Evolutionary conservation across 768 basidiomycete species (phyloP), one percentile per base, ranked within the genome.

Genomic region (Lepiota venenata): DNA sequence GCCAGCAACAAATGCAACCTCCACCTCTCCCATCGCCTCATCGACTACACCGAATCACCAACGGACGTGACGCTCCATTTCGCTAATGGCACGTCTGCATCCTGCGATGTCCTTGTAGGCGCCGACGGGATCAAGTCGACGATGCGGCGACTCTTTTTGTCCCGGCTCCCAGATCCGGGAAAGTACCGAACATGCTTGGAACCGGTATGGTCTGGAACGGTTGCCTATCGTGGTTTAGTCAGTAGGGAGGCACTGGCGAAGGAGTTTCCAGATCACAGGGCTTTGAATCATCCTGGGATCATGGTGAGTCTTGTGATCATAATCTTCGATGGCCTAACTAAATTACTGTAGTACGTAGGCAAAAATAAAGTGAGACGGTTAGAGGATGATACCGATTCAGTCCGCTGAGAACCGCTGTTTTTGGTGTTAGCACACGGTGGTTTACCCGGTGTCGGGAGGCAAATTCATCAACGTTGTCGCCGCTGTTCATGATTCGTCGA

Each of bases 381-480:
- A 41, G 16, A 42, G 16, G 27, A n/a, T 47, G 32, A n/a, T 47
- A 32, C 20, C 35, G 16, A 44, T 32, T 36, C 14, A 25, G 11
- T 27, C 14, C 16, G 38, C 7, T 14, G 21, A 39, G 35, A 25
- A 32, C 29, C 3, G 21, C n/a, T 35, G 15, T 5, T 27, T 35
- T 25, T 18, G 11, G 21, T 21, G 5, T 12, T 40, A 82, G 81
- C 72, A 75, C 61, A 50, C 78, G 16, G 66, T 82, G 8, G 68
- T 66, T 1, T 82, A 82, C 63, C 72, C 79, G 0, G 74, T 83
- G 12, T 72, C 78, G 2, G 66, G 70, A 43, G 78, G 77, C n/a
- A 68, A 66, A 45, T 63, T 70, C n/a, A 64, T 83, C 50, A 83
- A 80, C 56, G 62, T 82, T 25, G 79, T 70, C 11, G 76, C 71